Evolutionary conservation across 2,329 filamentous ascomycete genomes (phyloP).

Genomic region (Penicillium sp.): DNA sequence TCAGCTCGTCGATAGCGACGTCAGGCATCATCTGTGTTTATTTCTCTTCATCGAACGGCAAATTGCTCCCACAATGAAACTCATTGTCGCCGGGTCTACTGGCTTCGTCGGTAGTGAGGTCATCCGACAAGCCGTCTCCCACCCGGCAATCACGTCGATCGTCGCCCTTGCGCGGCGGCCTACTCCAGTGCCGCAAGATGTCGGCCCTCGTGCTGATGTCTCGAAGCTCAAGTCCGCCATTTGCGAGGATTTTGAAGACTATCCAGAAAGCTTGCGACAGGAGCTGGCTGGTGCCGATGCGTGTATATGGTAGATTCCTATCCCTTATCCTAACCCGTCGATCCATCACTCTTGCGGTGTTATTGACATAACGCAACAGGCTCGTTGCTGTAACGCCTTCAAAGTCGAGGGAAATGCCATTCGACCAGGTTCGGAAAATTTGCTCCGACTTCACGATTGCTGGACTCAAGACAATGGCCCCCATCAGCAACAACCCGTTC

Average conservation of each 20-base stretch:
- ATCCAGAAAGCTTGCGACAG: slow-evolving; percentile 27
- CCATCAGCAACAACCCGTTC: slow-evolving; percentile 30
- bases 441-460: slow-evolving; percentile 38
- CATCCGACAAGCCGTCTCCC: slow-evolving; percentile 30
- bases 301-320: slow-evolving; percentile 34
- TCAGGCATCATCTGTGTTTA: no score
- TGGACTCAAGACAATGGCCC: slow-evolving; percentile 34
- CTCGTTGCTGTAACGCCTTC: slow-evolving; percentile 34
- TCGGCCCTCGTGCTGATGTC: slow-evolving; percentile 12
- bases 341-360: background rate
- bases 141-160: slow-evolving; percentile 26
- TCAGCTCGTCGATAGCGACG: no score
- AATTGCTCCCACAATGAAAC: slow-evolving; percentile 37
- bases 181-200: slow-evolving; percentile 11
- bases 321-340: background rate
- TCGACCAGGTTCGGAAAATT: slow-evolving; percentile 37
- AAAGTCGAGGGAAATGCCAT: slow-evolving; percentile 27
- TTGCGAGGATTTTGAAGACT: slow-evolving; percentile 29
- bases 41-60: no score
- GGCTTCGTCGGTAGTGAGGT: slow-evolving; percentile 34
- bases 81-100: slow-evolving; percentile 32
- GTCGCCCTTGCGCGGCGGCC: slow-evolving; percentile 25
- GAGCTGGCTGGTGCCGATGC: slow-evolving; percentile 30
- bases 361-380: slow-evolving; percentile 11
- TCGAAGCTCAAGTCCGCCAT: slow-evolving; percentile 31